Conservation (phyloP, 176 grass and related monocot genomes). For the Musa schizocarpa region DNA sequence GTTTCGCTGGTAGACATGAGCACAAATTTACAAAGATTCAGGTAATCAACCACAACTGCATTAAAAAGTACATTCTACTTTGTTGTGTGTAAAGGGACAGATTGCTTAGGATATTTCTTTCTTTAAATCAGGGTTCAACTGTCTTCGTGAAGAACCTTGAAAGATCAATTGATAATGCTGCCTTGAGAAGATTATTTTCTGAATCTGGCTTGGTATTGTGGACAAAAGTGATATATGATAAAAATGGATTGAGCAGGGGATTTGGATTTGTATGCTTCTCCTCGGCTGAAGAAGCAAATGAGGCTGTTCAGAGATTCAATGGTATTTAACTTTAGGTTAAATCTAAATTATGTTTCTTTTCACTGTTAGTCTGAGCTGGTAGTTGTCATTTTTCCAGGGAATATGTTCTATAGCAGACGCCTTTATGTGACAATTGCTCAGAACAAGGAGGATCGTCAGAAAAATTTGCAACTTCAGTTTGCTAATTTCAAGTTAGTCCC, state of each 20-base stretch:
- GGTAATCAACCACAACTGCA: background rate
- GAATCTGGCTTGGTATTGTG: conserved; percentile 1
- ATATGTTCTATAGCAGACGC: background rate
- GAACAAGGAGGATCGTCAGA: background rate
- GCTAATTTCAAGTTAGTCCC: background rate
- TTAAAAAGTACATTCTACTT: background rate
- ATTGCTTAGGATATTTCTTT: background rate
- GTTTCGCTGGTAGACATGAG: background rate
- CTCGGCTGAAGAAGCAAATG: conserved; percentile 1
- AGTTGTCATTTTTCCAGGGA: background rate
- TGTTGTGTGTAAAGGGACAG: background rate
- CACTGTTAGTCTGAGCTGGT: background rate
- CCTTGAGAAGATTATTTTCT: conserved; percentile 1
- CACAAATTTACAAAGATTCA: background rate
- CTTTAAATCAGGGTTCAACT: background rate
- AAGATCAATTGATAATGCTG: background rate
- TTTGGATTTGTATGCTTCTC: conserved; percentile 20
- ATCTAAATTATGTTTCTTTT: background rate
- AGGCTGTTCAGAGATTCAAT: conserved; percentile 7
- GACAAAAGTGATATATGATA: conserved; percentile 3
- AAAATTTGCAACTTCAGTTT: background rate
- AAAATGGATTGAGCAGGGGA: conserved; percentile 13
- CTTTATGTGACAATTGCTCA: conserved; percentile 11
- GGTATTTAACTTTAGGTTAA: conserved; percentile 4
- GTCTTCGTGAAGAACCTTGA: conserved; percentile 9